Base-by-base conservation (phyloP, 108 stramenopile genomes). In the Pseudonitzschia multiseries region DNA sequence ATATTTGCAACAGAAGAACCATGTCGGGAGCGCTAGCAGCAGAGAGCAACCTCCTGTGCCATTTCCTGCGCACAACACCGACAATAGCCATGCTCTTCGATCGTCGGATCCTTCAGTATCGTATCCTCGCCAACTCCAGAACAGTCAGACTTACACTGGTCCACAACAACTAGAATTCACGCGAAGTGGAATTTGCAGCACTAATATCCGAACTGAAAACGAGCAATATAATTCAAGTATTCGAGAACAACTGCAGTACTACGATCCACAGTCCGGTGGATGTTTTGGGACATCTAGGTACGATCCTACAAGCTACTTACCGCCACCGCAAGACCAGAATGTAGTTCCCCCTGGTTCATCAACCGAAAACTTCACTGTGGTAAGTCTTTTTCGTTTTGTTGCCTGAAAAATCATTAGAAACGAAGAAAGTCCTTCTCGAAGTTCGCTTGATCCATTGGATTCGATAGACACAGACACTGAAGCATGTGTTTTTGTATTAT, bases 241-340 rank as follows among this genome's bases (percentile, higher is more conserved):
- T 31, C 57, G 5, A 27, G 22, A 22, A 59, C 57, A 59, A 26
- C 24, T 9, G 26, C 57, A 59, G 8, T 26, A 27, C 3, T 51
- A 51, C 10, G 9, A n/a, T 21, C 57, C 22, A 59, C 57, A 59
- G 26, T 26, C 21, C 57, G 29, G 15, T 28, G 57, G 57, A 28
- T 59, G 27, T 59, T 59, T 27, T 26, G 57, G 57, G 14, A 24
- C 26, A 59, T 26, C 57, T 59, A 59, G 57, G 15, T 31, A 59
- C 57, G 26, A 59, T 31, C 57, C 0, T 26, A 28, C 6, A 36
- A 36, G 24, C 53, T 54, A 54, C 53, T 36, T 36, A 6, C n/a
- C 26, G 57, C 26, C 26, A 31, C 57, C 57, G 24, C 57, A 59
- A 59, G 29, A 59, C 27, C 57, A 59, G 57, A 59, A 59, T 59